phyloP scores from a whole-genome alignment of 495 filamentous ascomycete genomes.

The Aspergillus taichungensis region DNA sequence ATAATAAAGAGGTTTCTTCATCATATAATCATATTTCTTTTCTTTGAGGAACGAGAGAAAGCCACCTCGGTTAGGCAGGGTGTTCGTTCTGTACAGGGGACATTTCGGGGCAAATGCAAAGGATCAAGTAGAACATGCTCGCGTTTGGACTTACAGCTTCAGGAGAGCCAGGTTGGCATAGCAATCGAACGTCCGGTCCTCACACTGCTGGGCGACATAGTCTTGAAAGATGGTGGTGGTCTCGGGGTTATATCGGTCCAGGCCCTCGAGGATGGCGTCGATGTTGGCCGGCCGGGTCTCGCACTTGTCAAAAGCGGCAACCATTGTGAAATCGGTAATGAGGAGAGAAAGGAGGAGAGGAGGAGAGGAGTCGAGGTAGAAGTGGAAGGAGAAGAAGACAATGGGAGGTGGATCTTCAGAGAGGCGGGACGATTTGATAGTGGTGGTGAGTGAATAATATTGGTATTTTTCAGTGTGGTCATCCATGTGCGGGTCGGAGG shows the following conservation, averaged over 20 bases:
- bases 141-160: slow-evolving; percentile 75
- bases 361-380: neutral
- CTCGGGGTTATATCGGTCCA: slow-evolving; percentile 98
- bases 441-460: no score
- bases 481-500: no score
- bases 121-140: slow-evolving; percentile 1
- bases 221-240: slow-evolving; percentile 90
- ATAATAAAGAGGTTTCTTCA: slow-evolving; percentile 49
- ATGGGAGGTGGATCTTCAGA: no score
- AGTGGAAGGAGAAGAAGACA: no score
- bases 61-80: neutral
- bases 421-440: no score
- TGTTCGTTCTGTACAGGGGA: neutral
- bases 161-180: slow-evolving; percentile 92
- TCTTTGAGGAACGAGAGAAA: slow-evolving; percentile 8
- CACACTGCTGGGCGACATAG: slow-evolving; percentile 91
- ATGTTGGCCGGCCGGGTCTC: slow-evolving; percentile 76
- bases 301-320: slow-evolving; percentile 46
- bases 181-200: slow-evolving; percentile 85
- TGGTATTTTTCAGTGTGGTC: no score
- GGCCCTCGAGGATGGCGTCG: slow-evolving; percentile 79
- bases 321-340: slow-evolving; percentile 27
- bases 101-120: neutral
- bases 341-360: neutral
- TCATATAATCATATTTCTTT: slow-evolving; percentile 35